Conservation (phyloP, 164 flowering plant species). For the Macadamia integrifolia region DNA sequence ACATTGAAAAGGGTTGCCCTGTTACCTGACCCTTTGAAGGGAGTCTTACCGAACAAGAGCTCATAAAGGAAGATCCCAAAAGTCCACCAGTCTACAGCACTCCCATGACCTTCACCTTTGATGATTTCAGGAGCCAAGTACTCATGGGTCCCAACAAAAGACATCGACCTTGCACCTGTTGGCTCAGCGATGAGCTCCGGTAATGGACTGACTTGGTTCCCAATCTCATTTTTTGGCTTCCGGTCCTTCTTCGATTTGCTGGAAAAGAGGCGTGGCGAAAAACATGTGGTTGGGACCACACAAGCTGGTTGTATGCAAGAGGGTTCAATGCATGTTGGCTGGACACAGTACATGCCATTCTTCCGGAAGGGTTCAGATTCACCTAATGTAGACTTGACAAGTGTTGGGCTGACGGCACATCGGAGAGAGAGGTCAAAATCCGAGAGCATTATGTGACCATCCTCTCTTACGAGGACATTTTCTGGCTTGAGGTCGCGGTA, state of each 20-base stretch:
- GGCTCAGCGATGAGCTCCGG: slow-evolving; percentile 94
- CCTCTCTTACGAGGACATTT: slow-evolving; percentile 89
- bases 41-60: slow-evolving; percentile 82
- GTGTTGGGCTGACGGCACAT: slow-evolving; percentile 77
- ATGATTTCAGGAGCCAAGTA: slow-evolving; percentile 90
- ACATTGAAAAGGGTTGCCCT: slow-evolving; percentile 84
- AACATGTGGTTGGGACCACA: slow-evolving; percentile 76
- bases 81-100: slow-evolving; percentile 98
- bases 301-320: slow-evolving; percentile 87
- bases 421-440: slow-evolving; percentile 91
- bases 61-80: slow-evolving; percentile 85
- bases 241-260: slow-evolving; percentile 73
- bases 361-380: slow-evolving; percentile 55
- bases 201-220: slow-evolving; percentile 75
- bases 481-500: slow-evolving; percentile 94
- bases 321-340: slow-evolving; percentile 73
- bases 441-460: slow-evolving; percentile 91
- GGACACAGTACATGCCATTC: slow-evolving; percentile 62
- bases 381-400: slow-evolving; percentile 49
- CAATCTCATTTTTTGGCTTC: slow-evolving; percentile 53
- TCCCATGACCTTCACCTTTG: slow-evolving; percentile 95
- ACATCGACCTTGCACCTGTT: slow-evolving; percentile 84
- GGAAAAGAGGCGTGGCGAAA: slow-evolving; percentile 66
- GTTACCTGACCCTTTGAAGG: slow-evolving; percentile 88
- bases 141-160: slow-evolving; percentile 92